phyloP scores from a whole-genome alignment of 768 basidiomycete genomes.

The Suillus hirtellus region DNA sequence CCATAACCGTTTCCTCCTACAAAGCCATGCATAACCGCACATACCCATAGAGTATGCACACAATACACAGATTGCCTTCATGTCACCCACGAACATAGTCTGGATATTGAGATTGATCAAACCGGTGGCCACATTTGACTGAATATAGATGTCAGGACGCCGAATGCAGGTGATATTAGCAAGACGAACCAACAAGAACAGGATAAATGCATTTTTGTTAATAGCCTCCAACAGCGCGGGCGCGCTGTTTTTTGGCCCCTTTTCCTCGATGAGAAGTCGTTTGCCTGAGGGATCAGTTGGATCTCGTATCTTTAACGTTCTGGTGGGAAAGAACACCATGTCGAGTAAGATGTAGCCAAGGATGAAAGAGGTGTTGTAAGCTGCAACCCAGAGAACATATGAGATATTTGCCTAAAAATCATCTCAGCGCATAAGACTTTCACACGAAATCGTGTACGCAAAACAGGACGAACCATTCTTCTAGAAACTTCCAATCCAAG shows the following conservation, averaged over 20 bases:
- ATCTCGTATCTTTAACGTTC: conserved; percentile 30
- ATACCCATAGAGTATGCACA: conserved; percentile 57
- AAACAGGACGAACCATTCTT: conserved; percentile 50
- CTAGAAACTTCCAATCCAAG: conserved; percentile 52
- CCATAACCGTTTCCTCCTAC: conserved; percentile 38
- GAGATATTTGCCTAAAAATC: conserved; percentile 72
- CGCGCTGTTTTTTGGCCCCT: conserved; percentile 26
- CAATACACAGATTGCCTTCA: conserved; percentile 62
- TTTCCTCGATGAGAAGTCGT: conserved; percentile 28
- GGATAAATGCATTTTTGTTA: conserved; percentile 73
- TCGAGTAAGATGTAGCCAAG: conserved; percentile 81
- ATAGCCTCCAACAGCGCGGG: conserved; percentile 72
- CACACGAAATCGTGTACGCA: not conserved
- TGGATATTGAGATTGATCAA: conserved; percentile 73
- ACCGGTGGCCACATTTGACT: conserved; percentile 91
- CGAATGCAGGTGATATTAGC: not conserved
- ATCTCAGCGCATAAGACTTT: not conserved
- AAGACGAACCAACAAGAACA: conserved; percentile 78
- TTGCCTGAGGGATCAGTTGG: conserved; percentile 25
- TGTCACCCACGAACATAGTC: conserved; percentile 76
- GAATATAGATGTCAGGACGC: conserved; percentile 8
- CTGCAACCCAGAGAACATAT: conserved; percentile 87
- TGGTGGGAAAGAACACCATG: conserved; percentile 60
- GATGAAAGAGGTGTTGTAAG: conserved; percentile 86
- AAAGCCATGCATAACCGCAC: conserved; percentile 64